Evolutionary conservation across 495 filamentous ascomycete genomes (phyloP).

Genomic region (Geoglossum glabrum): DNA sequence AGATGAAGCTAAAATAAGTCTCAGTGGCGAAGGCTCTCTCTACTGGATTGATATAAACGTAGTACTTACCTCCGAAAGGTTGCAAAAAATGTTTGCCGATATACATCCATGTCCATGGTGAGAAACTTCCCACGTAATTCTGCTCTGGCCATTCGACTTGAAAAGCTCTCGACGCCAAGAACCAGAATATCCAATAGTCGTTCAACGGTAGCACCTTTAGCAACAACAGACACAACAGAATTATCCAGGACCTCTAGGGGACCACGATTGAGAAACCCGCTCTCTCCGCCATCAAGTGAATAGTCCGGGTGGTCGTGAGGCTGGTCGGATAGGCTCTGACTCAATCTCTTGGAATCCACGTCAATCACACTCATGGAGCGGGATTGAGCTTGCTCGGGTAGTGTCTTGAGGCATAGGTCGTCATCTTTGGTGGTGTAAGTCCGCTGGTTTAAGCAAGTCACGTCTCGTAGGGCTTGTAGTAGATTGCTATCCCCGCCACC

Average conservation of each 20-base stretch:
- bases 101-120: constrained; percentile 19
- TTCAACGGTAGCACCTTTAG: constrained; percentile 19
- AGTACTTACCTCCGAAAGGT: constrained; percentile 16
- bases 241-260: constrained; percentile 6
- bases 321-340: neutral
- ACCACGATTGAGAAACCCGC: constrained; percentile 3
- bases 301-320: neutral
- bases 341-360: neutral
- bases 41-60: neutral
- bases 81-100: constrained; percentile 19
- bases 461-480: neutral
- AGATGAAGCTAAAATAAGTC: constrained; percentile 7
- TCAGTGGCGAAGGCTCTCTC: neutral
- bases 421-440: neutral
- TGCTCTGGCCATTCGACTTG: constrained; percentile 16
- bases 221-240: constrained; percentile 9
- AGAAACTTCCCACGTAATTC: constrained; percentile 9
- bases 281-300: neutral
- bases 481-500: constrained; percentile 13
- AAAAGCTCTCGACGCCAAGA: constrained; percentile 18
- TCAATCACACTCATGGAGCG: neutral
- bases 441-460: neutral
- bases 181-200: constrained; percentile 18
- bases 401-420: neutral
- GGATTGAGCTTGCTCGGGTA: neutral